Evolutionary conservation across 2,329 filamentous ascomycete species (phyloP).

Genomic region (Trichoderma cornu-damae): DNA sequence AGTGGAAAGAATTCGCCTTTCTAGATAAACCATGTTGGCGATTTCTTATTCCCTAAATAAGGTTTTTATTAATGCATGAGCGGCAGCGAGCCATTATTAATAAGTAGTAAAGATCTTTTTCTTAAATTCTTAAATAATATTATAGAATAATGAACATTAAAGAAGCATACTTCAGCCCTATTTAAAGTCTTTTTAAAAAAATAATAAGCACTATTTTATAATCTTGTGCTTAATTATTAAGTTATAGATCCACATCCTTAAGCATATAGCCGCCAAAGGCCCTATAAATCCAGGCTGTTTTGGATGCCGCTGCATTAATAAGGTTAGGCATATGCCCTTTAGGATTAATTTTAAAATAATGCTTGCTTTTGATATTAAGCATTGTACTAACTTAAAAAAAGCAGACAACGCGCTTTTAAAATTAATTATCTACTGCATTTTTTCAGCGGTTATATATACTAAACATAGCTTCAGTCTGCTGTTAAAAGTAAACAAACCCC

Average conservation of each 20-base stretch:
- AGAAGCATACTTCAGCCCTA: too few relatives aligned
- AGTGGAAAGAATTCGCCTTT: background rate
- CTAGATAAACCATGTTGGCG: background rate
- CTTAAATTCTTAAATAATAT: background rate
- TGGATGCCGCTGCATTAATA: background rate
- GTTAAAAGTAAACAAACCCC: background rate
- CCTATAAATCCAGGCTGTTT: background rate
- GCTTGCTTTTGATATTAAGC: background rate
- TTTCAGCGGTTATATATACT: background rate
- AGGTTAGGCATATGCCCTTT: too few relatives aligned
- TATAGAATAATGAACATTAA: background rate
- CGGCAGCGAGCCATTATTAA: background rate
- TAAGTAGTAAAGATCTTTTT: background rate
- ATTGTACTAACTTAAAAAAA: background rate
- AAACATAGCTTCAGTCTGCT: background rate
- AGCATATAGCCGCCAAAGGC: background rate
- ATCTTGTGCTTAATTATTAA: background rate
- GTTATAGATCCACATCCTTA: background rate
- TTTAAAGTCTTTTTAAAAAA: background rate
- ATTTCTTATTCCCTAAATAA: conserved; percentile 2
- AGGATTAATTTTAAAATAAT: background rate
- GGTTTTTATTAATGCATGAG: conserved; percentile 6
- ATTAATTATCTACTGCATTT: background rate
- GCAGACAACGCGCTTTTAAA: background rate
- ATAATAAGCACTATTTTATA: background rate